phyloP scores from a whole-genome alignment of 176 grass and related monocot species.

The Olyra latifolia region DNA sequence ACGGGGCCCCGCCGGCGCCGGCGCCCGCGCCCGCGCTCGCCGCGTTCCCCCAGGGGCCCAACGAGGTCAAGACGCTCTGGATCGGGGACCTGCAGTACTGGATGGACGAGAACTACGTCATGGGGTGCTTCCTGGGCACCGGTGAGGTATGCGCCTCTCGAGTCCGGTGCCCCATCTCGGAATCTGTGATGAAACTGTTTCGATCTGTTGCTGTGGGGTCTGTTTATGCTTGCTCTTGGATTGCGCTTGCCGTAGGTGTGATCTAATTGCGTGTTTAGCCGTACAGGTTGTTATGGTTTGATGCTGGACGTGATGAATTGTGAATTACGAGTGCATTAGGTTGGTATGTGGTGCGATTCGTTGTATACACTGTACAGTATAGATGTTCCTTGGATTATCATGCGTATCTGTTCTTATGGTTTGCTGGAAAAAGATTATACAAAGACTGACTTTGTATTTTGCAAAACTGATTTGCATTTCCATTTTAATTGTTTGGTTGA shows the following conservation, averaged over 20 bases:
- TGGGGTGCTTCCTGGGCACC: slow-evolving; percentile 45
- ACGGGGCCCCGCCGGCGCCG: background rate
- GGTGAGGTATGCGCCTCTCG: slow-evolving; percentile 48
- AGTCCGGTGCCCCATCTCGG: background rate
- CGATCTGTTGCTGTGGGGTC: background rate
- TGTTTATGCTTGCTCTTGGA: background rate
- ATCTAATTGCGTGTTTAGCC: background rate
- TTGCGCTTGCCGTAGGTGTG: background rate
- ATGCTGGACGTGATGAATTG: background rate
- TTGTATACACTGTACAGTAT: too few species aligned
- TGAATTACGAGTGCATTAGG: background rate
- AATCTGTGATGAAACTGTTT: background rate
- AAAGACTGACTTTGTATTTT: background rate
- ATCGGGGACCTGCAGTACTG: slow-evolving; percentile 75
- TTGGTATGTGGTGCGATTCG: background rate
- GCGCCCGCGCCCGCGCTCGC: background rate
- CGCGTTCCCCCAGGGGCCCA: slow-evolving; percentile 13
- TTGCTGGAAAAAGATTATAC: background rate
- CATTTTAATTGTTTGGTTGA: background rate
- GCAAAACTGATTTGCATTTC: background rate
- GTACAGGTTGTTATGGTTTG: background rate
- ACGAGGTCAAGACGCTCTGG: slow-evolving; percentile 66
- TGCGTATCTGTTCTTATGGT: background rate
- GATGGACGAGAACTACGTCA: slow-evolving; percentile 77
- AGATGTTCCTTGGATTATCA: too few species aligned